Evolutionary conservation across 306 rosid species (phyloP).

Genomic region (Glycyrrhiza uralensis): DNA sequence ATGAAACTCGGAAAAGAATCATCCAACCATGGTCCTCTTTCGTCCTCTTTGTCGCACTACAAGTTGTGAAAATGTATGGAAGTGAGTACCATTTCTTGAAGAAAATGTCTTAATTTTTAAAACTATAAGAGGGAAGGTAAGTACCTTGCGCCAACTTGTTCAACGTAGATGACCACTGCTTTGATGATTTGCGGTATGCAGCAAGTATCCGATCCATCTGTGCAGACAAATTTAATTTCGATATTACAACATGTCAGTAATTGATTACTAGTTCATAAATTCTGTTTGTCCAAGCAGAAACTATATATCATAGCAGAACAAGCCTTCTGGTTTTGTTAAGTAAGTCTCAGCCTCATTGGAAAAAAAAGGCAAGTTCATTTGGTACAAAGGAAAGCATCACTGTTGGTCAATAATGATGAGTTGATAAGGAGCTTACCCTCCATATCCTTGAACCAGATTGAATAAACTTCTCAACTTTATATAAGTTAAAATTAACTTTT

Average conservation of each 20-base stretch:
- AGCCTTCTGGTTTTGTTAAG: background rate
- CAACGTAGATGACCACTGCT: constrained; percentile 83
- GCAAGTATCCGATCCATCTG: constrained; percentile 54
- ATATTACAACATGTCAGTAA: constrained; percentile 10
- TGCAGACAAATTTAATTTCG: background rate
- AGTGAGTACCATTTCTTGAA: background rate
- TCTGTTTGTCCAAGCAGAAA: background rate
- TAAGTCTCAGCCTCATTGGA: background rate
- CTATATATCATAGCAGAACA: background rate
- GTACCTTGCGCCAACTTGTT: constrained; percentile 46
- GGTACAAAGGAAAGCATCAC: background rate
- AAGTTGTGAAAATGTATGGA: constrained; percentile 18
- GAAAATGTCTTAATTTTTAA: background rate
- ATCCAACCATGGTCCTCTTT: constrained; percentile 95
- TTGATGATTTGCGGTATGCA: constrained; percentile 79
- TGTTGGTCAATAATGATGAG: background rate
- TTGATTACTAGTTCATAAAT: constrained; percentile 34
- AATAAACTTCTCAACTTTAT: too few relatives aligned
- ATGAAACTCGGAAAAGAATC: constrained; percentile 23
- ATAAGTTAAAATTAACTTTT: too few relatives aligned
- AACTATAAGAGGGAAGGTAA: constrained; percentile 10
- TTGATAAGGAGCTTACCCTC: background rate
- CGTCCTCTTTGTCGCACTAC: constrained; percentile 88
- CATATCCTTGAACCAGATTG: too few relatives aligned
- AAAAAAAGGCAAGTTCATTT: background rate